Evolutionary conservation across 495 filamentous ascomycete species (phyloP), one percentile per base, ranked within the genome.

Genomic region (Melanomma pulvis-pyrius): DNA sequence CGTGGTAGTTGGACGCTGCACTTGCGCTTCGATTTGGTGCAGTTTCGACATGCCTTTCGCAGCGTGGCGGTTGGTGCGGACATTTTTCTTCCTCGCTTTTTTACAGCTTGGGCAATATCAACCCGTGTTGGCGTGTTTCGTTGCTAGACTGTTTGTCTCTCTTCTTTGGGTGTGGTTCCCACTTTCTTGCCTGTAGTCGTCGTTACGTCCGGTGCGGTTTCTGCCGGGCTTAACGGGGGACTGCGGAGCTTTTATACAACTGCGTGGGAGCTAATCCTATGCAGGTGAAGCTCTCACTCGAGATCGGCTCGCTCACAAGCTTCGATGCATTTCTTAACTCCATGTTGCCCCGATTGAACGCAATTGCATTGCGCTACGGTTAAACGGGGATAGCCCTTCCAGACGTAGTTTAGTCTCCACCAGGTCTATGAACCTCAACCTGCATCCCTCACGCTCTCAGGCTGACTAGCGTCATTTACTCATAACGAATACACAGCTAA

Each of bases 31-130:
- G 48, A 25, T 24, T 22, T 51, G 9, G 48, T 29, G 48, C 48
- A 51, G 48, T 26, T 51, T 25, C 48, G 21, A 29, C 48, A 51
- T 12, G 48, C 48, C n/a, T 51, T 51, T 51, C 48, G 21, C 13
- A 51, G 48, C 11, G 4, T 51, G 11, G 6, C 1, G 11, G 26
- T 12, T 17, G 19, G 4, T 19, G 21, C n/a, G 36, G n/a, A 41
- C n/a, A 9, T 9, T 9, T 9, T n/a, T n/a, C n/a, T n/a, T n/a
- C n/a, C n/a, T n/a, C n/a, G n/a, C n/a, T n/a, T n/a, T n/a, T n/a
- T n/a, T n/a, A n/a, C n/a, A n/a, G n/a, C n/a, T n/a, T n/a, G n/a
- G n/a, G 30, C 30, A 34, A 34, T 34, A 5, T 12, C 30, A 34
- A 34, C 30, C 5, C 30, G 4, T 34, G 5, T 12, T 5, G 30